Evolutionary conservation across 1,284 basidiomycete species (phyloP).

Genomic region (Pisolithus thermaeus): DNA sequence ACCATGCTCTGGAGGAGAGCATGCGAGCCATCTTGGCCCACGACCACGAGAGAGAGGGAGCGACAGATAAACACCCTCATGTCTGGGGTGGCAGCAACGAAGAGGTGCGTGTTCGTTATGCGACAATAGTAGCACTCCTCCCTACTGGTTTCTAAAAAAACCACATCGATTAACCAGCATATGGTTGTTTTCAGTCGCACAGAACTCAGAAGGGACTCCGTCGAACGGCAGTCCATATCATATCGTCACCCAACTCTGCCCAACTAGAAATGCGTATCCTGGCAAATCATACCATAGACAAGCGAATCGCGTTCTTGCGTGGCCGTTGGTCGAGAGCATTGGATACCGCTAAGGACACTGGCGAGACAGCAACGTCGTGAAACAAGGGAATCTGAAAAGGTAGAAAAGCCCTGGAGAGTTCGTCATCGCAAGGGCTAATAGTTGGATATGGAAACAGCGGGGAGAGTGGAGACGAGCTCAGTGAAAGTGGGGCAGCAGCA

Average conservation of each 20-base stretch:
- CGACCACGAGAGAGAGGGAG: conserved; percentile 39
- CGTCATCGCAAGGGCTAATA: conserved; percentile 33
- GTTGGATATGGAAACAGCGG: too few species aligned
- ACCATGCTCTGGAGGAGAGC: conserved; percentile 56
- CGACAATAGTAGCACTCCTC: too few species aligned
- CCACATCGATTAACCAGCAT: too few species aligned
- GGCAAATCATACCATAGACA: conserved; percentile 71
- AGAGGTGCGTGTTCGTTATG: conserved; percentile 41
- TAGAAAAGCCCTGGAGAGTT: not conserved
- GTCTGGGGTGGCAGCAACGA: conserved; percentile 70
- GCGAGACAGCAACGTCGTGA: conserved; percentile 22
- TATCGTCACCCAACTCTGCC: conserved; percentile 64
- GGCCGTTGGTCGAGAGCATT: conserved; percentile 68
- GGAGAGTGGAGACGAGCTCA: too few species aligned
- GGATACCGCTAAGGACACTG: conserved; percentile 43
- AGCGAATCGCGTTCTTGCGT: conserved; percentile 70
- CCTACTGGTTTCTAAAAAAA: too few species aligned
- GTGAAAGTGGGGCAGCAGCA: too few species aligned
- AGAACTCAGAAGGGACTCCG: conserved; percentile 56
- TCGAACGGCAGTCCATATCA: conserved; percentile 65
- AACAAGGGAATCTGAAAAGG: conserved; percentile 13
- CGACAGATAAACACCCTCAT: conserved; percentile 35
- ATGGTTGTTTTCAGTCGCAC: conserved; percentile 48
- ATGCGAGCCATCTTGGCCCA: conserved; percentile 46
- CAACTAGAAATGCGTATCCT: conserved; percentile 82